Evolutionary conservation across 495 filamentous ascomycete species (phyloP).

Genomic region (Aspergillus carlsbadensis): DNA sequence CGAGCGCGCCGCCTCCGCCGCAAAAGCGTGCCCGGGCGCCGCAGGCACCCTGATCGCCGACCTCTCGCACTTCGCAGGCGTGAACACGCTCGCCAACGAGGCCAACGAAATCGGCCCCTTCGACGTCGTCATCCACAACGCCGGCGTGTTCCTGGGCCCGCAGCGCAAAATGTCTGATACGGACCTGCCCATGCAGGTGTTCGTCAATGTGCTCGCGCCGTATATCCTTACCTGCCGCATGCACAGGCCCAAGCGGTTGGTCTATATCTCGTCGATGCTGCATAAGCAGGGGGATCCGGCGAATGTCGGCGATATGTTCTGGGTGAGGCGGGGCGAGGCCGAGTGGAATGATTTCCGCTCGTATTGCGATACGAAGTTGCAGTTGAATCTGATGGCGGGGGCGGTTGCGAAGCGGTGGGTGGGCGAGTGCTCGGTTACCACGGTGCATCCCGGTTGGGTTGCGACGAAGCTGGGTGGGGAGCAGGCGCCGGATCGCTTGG

Average conservation of each 20-base stretch:
- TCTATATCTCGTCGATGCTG: constrained; percentile 16
- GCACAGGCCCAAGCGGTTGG: constrained; percentile 17
- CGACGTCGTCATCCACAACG: constrained; percentile 23
- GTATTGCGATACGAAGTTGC: constrained; percentile 25
- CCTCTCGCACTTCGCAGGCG: constrained; percentile 16
- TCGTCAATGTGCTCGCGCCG: constrained; percentile 22
- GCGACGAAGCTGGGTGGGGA: constrained; percentile 20
- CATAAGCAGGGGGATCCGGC: constrained; percentile 15
- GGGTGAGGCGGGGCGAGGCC: constrained; percentile 18
- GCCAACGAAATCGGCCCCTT: constrained; percentile 22
- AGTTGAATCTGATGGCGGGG: constrained; percentile 21
- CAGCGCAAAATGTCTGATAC: constrained; percentile 17
- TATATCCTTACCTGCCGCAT: constrained; percentile 23
- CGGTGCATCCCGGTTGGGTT: constrained; percentile 20
- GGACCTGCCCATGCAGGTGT: constrained; percentile 16
- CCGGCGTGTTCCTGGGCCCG: constrained; percentile 17
- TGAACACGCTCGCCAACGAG: constrained; percentile 18
- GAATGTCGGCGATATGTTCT: constrained; percentile 21
- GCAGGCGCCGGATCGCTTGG: constrained; percentile 17
- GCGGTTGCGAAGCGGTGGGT: constrained; percentile 17
- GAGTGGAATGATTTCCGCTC: constrained; percentile 21
- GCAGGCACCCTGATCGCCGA: constrained; percentile 22
- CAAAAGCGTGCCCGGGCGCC: constrained; percentile 21
- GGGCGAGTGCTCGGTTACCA: constrained; percentile 5
- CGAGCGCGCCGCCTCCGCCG: constrained; percentile 15